phyloP scores from a whole-genome alignment of 768 basidiomycete species.

The Naganishia randhawae region DNA sequence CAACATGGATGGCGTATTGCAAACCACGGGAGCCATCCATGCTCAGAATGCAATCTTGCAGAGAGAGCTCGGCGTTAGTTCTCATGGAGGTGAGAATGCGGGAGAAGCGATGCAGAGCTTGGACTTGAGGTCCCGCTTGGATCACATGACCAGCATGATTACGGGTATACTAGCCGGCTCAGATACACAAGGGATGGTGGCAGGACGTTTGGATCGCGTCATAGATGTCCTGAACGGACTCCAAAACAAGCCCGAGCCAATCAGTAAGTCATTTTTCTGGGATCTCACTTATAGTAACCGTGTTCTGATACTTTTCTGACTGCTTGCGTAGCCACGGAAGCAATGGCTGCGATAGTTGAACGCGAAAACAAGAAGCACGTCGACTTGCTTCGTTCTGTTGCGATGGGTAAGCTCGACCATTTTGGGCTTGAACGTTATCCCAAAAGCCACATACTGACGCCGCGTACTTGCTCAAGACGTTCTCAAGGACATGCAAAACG shows the following conservation, averaged over 20 bases:
- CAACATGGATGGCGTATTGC: background rate
- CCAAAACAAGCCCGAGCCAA: slow-evolving; percentile 14
- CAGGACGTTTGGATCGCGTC: background rate
- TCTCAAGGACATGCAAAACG: slow-evolving; percentile 8
- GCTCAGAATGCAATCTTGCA: background rate
- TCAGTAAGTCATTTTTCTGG: background rate
- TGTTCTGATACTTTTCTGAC: background rate
- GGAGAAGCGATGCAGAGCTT: background rate
- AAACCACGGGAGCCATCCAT: background rate
- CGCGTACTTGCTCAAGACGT: background rate
- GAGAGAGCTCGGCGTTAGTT: background rate
- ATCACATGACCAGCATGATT: background rate
- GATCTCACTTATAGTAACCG: background rate
- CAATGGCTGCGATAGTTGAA: slow-evolving; percentile 7
- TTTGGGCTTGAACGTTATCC: background rate
- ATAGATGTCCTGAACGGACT: background rate
- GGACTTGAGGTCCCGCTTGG: slow-evolving; percentile 11
- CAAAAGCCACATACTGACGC: background rate
- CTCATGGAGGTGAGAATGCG: background rate
- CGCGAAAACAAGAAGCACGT: slow-evolving; percentile 12
- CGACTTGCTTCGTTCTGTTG: slow-evolving; percentile 1
- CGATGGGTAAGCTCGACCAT: background rate
- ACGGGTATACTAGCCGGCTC: background rate
- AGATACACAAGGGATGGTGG: slow-evolving; percentile 2
- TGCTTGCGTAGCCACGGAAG: slow-evolving; percentile 2